Evolutionary conservation across 129 eudicot species (phyloP).

Genomic region (Rutidosis leptorrhynchoides): DNA sequence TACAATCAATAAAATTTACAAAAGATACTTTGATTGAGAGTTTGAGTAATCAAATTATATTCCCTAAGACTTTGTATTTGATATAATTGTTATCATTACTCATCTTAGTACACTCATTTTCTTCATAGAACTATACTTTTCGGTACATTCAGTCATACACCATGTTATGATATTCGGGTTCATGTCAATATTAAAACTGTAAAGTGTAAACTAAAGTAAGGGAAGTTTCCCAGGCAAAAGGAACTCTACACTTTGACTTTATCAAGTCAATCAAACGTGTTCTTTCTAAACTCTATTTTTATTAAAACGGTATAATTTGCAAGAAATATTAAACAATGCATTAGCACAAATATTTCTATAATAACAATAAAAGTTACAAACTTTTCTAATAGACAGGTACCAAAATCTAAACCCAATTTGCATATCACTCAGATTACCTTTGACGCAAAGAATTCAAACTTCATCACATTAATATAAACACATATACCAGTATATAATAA

Average conservation of each 20-base stretch:
- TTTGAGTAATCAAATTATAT: background rate
- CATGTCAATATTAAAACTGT: no score
- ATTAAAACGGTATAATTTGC: no score
- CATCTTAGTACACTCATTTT: background rate
- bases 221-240: background rate
- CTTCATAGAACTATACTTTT: background rate
- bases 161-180: no score
- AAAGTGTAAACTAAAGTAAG: no score
- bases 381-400: background rate
- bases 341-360: background rate
- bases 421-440: background rate
- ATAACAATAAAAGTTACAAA: background rate
- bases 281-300: constrained; percentile 7
- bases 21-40: background rate
- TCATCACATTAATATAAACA: background rate
- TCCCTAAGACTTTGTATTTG: background rate
- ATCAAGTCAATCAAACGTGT: background rate
- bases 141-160: background rate
- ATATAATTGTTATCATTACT: background rate
- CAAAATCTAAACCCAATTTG: background rate
- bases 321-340: background rate
- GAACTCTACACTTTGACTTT: constrained; percentile 16
- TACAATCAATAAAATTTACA: background rate
- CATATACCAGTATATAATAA: constrained; percentile 8
- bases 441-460: constrained; percentile 19